Percentiles rank a stretch among this genome's conserved stretches.
phyloP scores from a whole-genome alignment of 768 basidiomycete genomes.

The Agrocybe pediades region DNA sequence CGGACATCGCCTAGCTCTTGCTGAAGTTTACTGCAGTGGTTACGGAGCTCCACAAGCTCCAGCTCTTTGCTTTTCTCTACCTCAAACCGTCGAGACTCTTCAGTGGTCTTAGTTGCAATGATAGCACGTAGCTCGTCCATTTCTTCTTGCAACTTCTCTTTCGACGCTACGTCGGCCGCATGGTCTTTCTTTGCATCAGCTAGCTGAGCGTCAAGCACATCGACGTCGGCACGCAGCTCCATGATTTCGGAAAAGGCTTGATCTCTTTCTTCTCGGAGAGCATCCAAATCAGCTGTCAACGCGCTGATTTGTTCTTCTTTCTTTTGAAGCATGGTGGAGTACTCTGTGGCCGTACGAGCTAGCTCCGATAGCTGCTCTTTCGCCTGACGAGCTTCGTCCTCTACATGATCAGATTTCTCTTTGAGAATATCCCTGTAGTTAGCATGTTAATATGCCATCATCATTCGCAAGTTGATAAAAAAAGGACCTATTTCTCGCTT shows the following conservation, averaged over 20 bases:
- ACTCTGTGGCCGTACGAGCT: slow-evolving; percentile 74
- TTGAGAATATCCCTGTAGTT: slow-evolving; percentile 61
- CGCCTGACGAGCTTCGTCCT: slow-evolving; percentile 66
- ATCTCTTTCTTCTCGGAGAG: slow-evolving; percentile 55
- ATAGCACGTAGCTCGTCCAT: slow-evolving; percentile 84
- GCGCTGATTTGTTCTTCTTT: slow-evolving; percentile 73
- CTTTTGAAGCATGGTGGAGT: slow-evolving; percentile 71
- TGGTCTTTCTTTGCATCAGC: slow-evolving; percentile 58
- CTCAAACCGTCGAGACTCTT: slow-evolving; percentile 82
- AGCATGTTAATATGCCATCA: slow-evolving; percentile 2
- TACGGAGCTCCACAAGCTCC: slow-evolving; percentile 75
- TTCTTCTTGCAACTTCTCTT: slow-evolving; percentile 74
- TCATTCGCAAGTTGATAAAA: background rate
- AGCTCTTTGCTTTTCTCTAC: slow-evolving; percentile 86
- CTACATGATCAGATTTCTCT: slow-evolving; percentile 59
- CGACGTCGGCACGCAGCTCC: slow-evolving; percentile 71
- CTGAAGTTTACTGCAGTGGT: slow-evolving; percentile 61
- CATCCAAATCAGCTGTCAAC: slow-evolving; percentile 54
- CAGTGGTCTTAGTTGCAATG: slow-evolving; percentile 82
- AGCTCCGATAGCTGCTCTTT: slow-evolving; percentile 81
- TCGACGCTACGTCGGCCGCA: slow-evolving; percentile 43
- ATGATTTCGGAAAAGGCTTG: slow-evolving; percentile 57
- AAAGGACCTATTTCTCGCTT: slow-evolving; percentile 64
- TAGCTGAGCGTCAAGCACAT: slow-evolving; percentile 64
- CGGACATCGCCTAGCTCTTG: slow-evolving; percentile 70